These are phyloP conservation scores for Gliomastix tumulicola DNA, from an alignment of 2,329 filamentous ascomycete genomes.

Conservation along the genomic window DNA sequence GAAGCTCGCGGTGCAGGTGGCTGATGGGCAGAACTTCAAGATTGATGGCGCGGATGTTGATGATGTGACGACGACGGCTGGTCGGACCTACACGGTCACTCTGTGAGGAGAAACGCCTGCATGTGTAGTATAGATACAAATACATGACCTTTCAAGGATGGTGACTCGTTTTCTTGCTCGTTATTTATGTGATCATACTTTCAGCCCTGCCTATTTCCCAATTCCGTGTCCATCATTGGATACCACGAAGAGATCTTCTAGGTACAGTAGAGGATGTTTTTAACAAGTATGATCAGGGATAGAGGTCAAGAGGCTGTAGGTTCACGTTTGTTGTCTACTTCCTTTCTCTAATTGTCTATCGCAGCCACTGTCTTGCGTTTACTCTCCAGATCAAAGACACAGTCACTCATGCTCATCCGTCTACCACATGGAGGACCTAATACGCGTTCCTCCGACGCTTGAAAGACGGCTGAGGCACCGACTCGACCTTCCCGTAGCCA, in stretches of 20 bases:
- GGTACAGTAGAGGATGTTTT: no score
- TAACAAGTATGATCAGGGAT: no score
- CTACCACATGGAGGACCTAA: neutral
- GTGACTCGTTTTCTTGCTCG: no score
- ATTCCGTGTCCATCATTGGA: no score
- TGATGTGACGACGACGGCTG: neutral
- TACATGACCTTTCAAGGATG: no score
- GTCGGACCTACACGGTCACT: neutral
- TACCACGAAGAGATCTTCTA: no score
- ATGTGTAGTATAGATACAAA: neutral
- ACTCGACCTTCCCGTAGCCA: neutral
- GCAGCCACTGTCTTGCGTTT: no score
- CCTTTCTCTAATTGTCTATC: no score
- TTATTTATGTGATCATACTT: no score
- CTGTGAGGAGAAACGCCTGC: neutral
- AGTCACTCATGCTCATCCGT: neutral
- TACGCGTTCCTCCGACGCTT: neutral
- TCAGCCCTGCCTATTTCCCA: no score
- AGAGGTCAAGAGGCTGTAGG: no score
- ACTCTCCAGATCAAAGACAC: neutral
- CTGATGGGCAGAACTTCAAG: neutral
- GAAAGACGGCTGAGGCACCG: neutral
- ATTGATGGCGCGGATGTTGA: neutral
- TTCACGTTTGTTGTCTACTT: no score
- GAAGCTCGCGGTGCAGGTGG: neutral